Base-by-base conservation (phyloP, 2,329 filamentous ascomycete species). In the Rhynchosporium secalis region DNA sequence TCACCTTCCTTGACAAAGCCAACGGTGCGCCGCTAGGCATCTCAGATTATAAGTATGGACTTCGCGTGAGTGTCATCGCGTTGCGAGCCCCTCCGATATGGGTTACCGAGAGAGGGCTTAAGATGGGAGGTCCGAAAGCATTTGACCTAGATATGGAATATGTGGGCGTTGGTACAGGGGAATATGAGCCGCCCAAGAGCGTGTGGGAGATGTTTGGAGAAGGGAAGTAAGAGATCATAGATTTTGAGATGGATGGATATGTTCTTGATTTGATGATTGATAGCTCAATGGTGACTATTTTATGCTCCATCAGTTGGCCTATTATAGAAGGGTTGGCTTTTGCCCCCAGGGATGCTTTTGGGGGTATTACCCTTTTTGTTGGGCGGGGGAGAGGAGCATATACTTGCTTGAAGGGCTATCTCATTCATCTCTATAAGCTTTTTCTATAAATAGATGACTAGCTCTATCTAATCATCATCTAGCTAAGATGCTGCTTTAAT, bases 21-120 rank as follows among this genome's bases (percentile, higher is more conserved):
- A 79, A 81, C 54, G 80, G 81, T 0, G 79, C 80, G 55, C 80
- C 80, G 0, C 75, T 83, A 4, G 80, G 80, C 0, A 79, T 80
- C 0, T 78, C 79, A 13, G 80, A 83, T 29, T 71, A 82, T 36
- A 75, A 81, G 9, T 84, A 83, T 59, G 82, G 82, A 0, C 66
- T 83, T 2, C 73, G 77, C 3, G 81, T 83, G 0, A 78, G 72
- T 38, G 81, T 84, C 0, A 78, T 84, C 62, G 81, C 76, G 0
- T 72, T 84, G 38, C 75, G 80, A 2, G 78, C 79, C 1, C 79
- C 81, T 62, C 79, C 80, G 0, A 66, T 82, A 10, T 84, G 82
- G 81, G 81, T 66, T 5, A 75, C 72, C 5, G 63, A 73, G 55
- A 67, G 72, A 56, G 78, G 76, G 0, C 64, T 80, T 61, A 71